A percentile compares a stretch with the other conserved stretches of the same genome.
These are phyloP conservation scores for Gnaphalium uliginosum DNA, from an alignment of 129 eudicot species.

Conservation along the genomic window DNA sequence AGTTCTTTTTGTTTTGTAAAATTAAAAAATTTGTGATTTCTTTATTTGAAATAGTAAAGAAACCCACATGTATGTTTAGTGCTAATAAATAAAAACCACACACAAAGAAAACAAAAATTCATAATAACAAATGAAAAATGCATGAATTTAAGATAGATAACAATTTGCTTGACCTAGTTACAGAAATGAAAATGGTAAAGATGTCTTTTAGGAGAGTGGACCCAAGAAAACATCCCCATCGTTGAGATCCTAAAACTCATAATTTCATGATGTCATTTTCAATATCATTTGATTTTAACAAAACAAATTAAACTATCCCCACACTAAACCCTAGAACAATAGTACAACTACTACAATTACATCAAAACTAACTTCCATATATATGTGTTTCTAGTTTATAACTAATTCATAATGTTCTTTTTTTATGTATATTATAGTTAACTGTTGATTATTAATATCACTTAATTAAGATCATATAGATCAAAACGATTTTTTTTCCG, in stretches of 20 bases:
- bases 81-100: too few relatives aligned
- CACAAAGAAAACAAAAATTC: background rate
- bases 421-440: background rate
- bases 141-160: constrained; percentile 30
- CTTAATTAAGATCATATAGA: too few relatives aligned
- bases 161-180: constrained; percentile 28
- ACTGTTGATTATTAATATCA: too few relatives aligned
- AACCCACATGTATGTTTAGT: too few relatives aligned
- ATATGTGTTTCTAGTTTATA: constrained; percentile 14
- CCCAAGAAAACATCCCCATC: constrained; percentile 49
- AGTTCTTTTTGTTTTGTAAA: too few relatives aligned
- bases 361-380: constrained; percentile 28
- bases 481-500: too few relatives aligned
- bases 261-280: constrained; percentile 52
- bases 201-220: constrained; percentile 32
- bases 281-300: constrained; percentile 46
- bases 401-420: background rate
- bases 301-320: constrained; percentile 34
- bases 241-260: constrained; percentile 49
- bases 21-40: too few relatives aligned
- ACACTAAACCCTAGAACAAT: constrained; percentile 36
- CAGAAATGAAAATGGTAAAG: constrained; percentile 21
- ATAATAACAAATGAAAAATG: constrained; percentile 13
- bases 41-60: too few relatives aligned
- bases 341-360: constrained; percentile 31